A percentile compares a stretch with the other conserved stretches of the same genome.
Evolutionary conservation across 1,139 yeast genomes (phyloP).

Genomic region (Hanseniaspora gamundiae): DNA sequence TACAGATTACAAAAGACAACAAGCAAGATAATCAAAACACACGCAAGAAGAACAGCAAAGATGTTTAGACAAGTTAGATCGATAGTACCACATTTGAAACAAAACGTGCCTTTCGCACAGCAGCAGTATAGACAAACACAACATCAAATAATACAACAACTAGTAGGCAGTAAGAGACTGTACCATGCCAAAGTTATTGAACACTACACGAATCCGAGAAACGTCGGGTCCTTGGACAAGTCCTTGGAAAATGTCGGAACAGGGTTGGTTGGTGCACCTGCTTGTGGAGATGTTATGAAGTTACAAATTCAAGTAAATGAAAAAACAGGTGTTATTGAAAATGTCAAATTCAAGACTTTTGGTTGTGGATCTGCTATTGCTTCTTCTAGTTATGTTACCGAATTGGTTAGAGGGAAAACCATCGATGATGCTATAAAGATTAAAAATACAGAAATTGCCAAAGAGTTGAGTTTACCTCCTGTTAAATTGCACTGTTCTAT

Average conservation of each 20-base stretch:
- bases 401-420: conserved; percentile 88
- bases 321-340: conserved; percentile 78
- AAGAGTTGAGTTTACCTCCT: conserved; percentile 88
- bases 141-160: too few species aligned
- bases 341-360: conserved; percentile 94
- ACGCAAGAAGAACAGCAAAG: background rate
- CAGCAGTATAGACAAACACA: too few species aligned
- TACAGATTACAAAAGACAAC: too few species aligned
- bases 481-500: conserved; percentile 95
- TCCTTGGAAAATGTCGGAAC: conserved; percentile 77
- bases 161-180: conserved; percentile 16
- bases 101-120: too few species aligned
- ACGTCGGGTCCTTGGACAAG: conserved; percentile 88
- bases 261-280: conserved; percentile 96
- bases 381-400: conserved; percentile 87
- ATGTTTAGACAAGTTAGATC: background rate
- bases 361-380: conserved; percentile 99
- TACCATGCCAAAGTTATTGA: conserved; percentile 78
- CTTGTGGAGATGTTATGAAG: conserved; percentile 98
- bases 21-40: too few species aligned
- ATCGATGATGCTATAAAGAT: conserved; percentile 87
- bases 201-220: conserved; percentile 92
- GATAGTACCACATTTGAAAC: background rate
- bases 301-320: conserved; percentile 89
- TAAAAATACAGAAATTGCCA: conserved; percentile 85